A percentile compares a stretch with the other conserved stretches of the same genome.
Conservation (phyloP, 1,284 basidiomycete species). For the Mycosarcoma mackinlayi region DNA sequence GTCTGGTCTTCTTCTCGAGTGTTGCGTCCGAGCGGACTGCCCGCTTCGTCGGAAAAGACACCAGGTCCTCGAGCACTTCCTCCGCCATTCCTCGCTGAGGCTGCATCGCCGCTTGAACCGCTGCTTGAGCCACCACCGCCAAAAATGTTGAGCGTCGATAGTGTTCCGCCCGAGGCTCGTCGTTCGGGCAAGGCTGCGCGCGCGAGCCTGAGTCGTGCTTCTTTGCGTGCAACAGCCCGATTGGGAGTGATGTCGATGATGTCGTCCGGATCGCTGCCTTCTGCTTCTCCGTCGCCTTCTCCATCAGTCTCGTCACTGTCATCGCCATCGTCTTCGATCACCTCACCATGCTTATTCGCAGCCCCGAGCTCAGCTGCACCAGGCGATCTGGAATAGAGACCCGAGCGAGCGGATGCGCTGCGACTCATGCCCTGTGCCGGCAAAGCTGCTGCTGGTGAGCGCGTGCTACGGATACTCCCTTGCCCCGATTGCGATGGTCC, state of each 20-base stretch:
- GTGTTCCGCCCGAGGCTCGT: constrained; percentile 34
- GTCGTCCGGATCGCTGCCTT: constrained; percentile 49
- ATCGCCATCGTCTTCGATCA: constrained; percentile 15
- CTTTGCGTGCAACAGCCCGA: constrained; percentile 41
- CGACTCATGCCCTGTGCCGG: constrained; percentile 19
- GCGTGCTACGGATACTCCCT: constrained; percentile 23
- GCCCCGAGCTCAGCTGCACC: constrained; percentile 31
- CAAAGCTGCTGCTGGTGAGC: constrained; percentile 6
- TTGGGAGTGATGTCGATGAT: constrained; percentile 56
- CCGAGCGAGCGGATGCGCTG: constrained; percentile 31
- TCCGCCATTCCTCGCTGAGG: background rate
- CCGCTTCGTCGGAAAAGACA: constrained; percentile 37
- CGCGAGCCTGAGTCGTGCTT: constrained; percentile 43
- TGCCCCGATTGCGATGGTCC: constrained; percentile 7
- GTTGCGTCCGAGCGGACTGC: constrained; percentile 30
- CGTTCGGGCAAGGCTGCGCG: constrained; percentile 45
- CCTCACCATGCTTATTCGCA: constrained; percentile 1
- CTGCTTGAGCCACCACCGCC: constrained; percentile 11
- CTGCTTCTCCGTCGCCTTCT: constrained; percentile 31
- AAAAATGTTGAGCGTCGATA: constrained; percentile 40
- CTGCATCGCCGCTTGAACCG: background rate
- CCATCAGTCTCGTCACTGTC: constrained; percentile 12
- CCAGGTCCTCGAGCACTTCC: constrained; percentile 3
- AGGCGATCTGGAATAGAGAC: constrained; percentile 30
- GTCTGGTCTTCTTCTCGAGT: constrained; percentile 3